Evolutionary conservation across 2,329 filamentous ascomycete genomes (phyloP), one percentile per base, ranked within the genome.

Genomic region (Colletotrichum graminicola): DNA sequence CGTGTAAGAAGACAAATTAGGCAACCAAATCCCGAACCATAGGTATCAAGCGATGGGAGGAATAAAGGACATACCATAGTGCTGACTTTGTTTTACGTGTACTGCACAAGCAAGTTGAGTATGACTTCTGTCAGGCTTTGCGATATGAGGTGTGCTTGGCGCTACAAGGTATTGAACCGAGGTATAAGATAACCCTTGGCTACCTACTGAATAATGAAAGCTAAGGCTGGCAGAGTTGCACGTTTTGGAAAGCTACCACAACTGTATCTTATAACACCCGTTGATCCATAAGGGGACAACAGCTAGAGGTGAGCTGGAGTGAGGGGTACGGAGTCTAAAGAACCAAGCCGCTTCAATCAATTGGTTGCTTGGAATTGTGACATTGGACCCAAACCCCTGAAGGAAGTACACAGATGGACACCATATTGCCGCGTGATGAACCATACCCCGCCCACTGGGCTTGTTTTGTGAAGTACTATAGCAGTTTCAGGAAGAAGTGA

Each of bases 401-500:
- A 18, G 5, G 2, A 21, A 32, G 34, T 32, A 32, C 49, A 54
- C 32, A 12, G 11, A 36, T 34, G 11, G 52, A 2, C 51, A 54
- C 51, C 11, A 16, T 11, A 34, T n/a, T 29, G 26, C 45, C n/a
- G 45, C n/a, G 23, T 21, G 12, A 51, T n/a, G n/a, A 51, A 49
- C n/a, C 4, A 29, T 51, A n/a, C 16, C 26, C 49, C 49, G 14
- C 26, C 16, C 14, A 32, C 10, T 8, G 8, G 49, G 49, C 26
- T 10, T 11, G 43, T 21, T 23, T 12, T 23, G 21, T 12, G 21
- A 47, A n/a, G 43, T 26, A 45, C 26, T 32, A 12, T 5, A 18
- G 36, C 18, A 54, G 60, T 54, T 52, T 23, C 49, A 52, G 34
- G 61, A 43, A 16, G 21, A 49, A 10, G 49, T 63, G 36, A 63